Percentiles rank a stretch among this genome's conserved stretches.
phyloP scores from a whole-genome alignment of 2,329 filamentous ascomycete genomes.

The Claviceps sp. region DNA sequence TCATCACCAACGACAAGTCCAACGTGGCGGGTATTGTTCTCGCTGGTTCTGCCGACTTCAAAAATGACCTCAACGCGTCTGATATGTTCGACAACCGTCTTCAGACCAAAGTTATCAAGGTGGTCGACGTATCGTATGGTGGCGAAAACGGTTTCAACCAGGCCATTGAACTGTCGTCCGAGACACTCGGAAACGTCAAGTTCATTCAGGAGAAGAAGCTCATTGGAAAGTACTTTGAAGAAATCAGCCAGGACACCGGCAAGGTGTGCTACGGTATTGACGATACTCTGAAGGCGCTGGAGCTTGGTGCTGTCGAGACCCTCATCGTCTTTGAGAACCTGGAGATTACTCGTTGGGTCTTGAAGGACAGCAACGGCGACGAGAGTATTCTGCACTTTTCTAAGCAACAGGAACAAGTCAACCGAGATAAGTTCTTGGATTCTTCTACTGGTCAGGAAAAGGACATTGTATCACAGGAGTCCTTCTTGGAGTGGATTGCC shows the following conservation, averaged over 20 bases:
- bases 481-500: conserved; percentile 98
- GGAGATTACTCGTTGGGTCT: conserved; percentile 80
- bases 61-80: conserved; percentile 95
- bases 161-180: conserved; percentile 86
- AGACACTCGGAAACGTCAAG: conserved; percentile 97
- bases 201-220: conserved; percentile 99
- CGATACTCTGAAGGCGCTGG: conserved; percentile 91
- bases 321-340: conserved; percentile 96
- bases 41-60: conserved; percentile 97
- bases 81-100: conserved; percentile 94
- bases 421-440: conserved; percentile 83
- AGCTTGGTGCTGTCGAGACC: conserved; percentile 86
- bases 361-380: conserved; percentile 63
- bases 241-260: conserved; percentile 94
- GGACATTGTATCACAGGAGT: conserved; percentile 76
- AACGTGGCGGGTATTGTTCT: conserved; percentile 93
- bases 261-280: conserved; percentile 97
- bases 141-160: conserved; percentile 99
- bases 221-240: conserved; percentile 97
- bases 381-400: conserved; percentile 76
- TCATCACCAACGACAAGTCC: conserved; percentile 96
- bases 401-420: conserved; percentile 57
- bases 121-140: conserved; percentile 96
- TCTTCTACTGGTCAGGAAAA: conserved; percentile 94
- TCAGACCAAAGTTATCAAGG: conserved; percentile 93